A percentile compares a stretch with the other conserved stretches of the same genome.
These are phyloP conservation scores for Fusarium hostae DNA, from an alignment of 2,329 filamentous ascomycete species.

Conservation along the genomic window DNA sequence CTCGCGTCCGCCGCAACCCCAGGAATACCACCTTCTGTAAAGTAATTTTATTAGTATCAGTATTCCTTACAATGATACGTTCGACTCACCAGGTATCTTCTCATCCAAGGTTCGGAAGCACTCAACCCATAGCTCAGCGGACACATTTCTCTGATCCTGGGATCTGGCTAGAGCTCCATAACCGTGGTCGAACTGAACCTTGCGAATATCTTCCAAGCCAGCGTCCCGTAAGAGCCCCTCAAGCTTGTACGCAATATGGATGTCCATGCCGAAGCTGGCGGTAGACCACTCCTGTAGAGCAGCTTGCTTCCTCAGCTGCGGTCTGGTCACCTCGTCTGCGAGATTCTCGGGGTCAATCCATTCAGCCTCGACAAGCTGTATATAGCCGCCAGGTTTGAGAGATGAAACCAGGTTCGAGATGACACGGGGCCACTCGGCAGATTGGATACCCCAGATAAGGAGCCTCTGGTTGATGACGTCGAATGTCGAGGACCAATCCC, in stretches of 20 bases:
- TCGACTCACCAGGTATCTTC: not conserved
- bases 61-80: accelerated
- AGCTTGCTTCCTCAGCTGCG: not conserved
- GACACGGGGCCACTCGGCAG: not conserved
- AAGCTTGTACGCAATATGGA: not conserved
- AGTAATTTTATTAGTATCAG: accelerated
- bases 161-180: not conserved
- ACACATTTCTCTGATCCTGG: not conserved
- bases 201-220: not conserved
- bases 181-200: not conserved
- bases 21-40: not conserved
- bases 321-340: not conserved
- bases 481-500: not conserved
- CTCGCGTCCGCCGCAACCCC: not conserved
- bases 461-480: not conserved
- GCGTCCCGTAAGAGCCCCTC: not conserved
- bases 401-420: not conserved
- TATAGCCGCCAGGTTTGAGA: not conserved
- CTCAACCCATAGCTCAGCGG: not conserved
- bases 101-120: not conserved
- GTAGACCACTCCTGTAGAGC: not conserved
- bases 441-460: not conserved
- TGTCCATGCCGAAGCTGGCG: not conserved
- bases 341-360: not conserved
- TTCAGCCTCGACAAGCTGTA: not conserved